phyloP scores from a whole-genome alignment of 148 eudicot genomes.

The Persicaria maculosa region DNA sequence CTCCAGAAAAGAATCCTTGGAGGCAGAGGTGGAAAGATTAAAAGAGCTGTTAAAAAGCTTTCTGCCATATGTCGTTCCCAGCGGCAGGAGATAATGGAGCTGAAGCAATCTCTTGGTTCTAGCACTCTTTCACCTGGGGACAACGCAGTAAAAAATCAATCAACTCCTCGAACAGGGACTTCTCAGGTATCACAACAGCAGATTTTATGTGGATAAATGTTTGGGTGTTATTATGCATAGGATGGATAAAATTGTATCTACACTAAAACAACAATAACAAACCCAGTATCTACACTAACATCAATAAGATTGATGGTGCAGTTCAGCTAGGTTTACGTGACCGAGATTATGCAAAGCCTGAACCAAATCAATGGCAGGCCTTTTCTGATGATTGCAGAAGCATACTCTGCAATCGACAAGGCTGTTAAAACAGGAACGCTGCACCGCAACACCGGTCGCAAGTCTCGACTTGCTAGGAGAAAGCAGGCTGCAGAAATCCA shows the following conservation, averaged over 20 bases:
- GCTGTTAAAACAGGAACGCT: constrained; percentile 69
- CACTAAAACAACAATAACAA: no score
- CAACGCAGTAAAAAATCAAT: constrained; percentile 30
- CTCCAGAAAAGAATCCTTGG: constrained; percentile 32
- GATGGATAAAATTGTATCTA: background rate
- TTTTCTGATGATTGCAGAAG: constrained; percentile 64
- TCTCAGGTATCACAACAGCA: constrained; percentile 38
- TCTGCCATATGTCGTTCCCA: constrained; percentile 83
- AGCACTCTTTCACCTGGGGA: constrained; percentile 50
- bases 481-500: constrained; percentile 77
- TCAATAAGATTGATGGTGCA: background rate
- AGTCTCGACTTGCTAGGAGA: constrained; percentile 79
- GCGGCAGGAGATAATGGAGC: constrained; percentile 91
- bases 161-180: constrained; percentile 30
- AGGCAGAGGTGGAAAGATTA: constrained; percentile 64
- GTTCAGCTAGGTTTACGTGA: constrained; percentile 39
- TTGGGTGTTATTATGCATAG: background rate
- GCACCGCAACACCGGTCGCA: constrained; percentile 87
- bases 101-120: constrained; percentile 69
- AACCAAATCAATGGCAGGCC: constrained; percentile 64
- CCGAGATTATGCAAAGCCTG: constrained; percentile 35
- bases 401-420: constrained; percentile 76
- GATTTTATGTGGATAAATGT: background rate
- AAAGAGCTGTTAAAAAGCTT: constrained; percentile 73
- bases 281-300: no score